Conservation (phyloP, 768 basidiomycete species). For the Mycena kentingensis region DNA sequence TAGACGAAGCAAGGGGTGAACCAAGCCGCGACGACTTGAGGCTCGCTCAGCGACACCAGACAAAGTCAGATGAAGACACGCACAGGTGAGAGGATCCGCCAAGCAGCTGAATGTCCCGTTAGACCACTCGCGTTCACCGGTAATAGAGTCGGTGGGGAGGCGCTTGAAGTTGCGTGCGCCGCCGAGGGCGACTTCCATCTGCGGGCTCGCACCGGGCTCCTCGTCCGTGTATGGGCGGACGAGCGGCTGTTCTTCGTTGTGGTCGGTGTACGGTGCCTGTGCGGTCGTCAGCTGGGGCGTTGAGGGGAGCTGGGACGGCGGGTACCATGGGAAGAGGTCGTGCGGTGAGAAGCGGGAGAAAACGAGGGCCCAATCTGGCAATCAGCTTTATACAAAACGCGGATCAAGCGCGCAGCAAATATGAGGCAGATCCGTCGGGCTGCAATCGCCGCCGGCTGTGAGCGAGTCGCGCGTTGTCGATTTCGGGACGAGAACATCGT, state of each 20-base stretch:
- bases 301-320: background rate
- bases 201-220: background rate
- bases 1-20: background rate
- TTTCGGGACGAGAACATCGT: too few species aligned
- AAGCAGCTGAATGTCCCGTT: background rate
- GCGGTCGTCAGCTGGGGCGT: background rate
- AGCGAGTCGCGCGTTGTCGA: too few species aligned
- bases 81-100: background rate
- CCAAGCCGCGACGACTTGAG: background rate
- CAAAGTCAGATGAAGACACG: background rate
- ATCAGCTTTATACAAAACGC: background rate
- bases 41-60: background rate
- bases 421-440: too few species aligned
- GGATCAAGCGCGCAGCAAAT: too few species aligned
- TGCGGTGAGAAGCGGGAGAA: background rate
- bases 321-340: background rate
- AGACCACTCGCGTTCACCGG: background rate
- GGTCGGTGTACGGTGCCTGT: background rate
- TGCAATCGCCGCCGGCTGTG: too few species aligned
- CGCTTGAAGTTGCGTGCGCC: background rate
- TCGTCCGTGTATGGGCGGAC: background rate
- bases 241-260: too few species aligned
- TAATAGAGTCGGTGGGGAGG: background rate
- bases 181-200: background rate
- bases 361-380: too few species aligned